Evolutionary conservation across 345 rosid genomes (phyloP), one percentile per base, ranked within the genome.

Genomic region (Lenwebbia sp.): DNA sequence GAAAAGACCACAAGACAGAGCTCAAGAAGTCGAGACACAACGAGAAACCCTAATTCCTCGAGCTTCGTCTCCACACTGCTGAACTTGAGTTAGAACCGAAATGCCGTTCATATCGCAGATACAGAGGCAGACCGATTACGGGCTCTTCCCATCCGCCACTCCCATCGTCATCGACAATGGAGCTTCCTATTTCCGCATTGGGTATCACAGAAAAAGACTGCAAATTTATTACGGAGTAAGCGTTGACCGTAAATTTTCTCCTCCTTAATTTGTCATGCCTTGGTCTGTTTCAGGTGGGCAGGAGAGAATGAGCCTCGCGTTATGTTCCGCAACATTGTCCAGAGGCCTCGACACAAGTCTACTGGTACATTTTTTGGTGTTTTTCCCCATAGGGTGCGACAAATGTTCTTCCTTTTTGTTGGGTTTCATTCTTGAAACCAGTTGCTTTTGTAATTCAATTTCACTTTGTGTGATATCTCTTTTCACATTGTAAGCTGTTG

Each of bases 81-180:
- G 81, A 70, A 10, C 47, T 5, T 11, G 81, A 37, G 81, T 40
- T 12, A 33, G 78, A 17, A 58, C 84, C 44, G 83, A 88, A 88
- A 95, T 96, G 98, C 90, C 99, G 11, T 92, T 92, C 86, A 87
- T 88, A 21, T 93, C 96, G 52, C 91, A 85, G 86, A 93, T 92
- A 25, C 87, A 92, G 22, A 90, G 99, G 70, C 98, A 97, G 87
- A 81, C 95, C n/a, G 99, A 96, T 92, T 95, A 94, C 94, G 85
- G 83, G 86, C 86, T 82, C 37, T 91, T 93, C 85, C 91, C 98
- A n/a, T 56, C 96, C 21, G 83, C 97, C 26, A 92, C 92, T 82
- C 99, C 99, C 87, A 97, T 97, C 76, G 99, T 97, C 84, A 95
- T 97, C 91, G 98, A 96, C 94, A 97, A 97, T 93, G 99, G 99